These are phyloP conservation scores for Irpex rosettiformis DNA, from an alignment of 1,284 basidiomycete genomes.

Conservation along the genomic window DNA sequence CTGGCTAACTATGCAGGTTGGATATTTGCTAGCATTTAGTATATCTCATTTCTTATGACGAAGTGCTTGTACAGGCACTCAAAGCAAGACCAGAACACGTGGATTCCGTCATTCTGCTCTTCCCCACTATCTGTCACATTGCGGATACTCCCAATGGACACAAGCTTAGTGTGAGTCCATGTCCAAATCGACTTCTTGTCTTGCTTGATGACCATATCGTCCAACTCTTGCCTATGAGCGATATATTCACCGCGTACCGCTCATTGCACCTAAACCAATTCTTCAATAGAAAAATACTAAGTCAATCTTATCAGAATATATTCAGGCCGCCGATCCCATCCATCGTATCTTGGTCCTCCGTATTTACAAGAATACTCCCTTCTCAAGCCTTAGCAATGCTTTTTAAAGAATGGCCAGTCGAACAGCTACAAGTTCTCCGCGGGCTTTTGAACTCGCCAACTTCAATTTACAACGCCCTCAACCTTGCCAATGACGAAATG, in stretches of 20 bases:
- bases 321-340: slow-evolving; percentile 44
- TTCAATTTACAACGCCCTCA: slow-evolving; percentile 44
- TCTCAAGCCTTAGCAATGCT: slow-evolving; percentile 25
- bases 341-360: slow-evolving; percentile 36
- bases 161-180: slow-evolving; percentile 35
- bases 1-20: slow-evolving; percentile 57
- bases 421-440: slow-evolving; percentile 44
- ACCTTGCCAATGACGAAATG: slow-evolving; percentile 66
- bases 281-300: neutral
- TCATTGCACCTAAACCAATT: too few relatives aligned
- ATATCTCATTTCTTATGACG: slow-evolving; percentile 2
- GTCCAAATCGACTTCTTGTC: neutral
- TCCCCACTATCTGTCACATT: slow-evolving; percentile 56
- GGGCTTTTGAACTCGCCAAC: slow-evolving; percentile 44
- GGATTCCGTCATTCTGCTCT: slow-evolving; percentile 46
- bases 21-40: slow-evolving; percentile 9
- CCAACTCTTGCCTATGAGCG: neutral
- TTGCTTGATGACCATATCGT: neutral
- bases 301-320: slow-evolving; percentile 35
- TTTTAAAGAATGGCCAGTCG: slow-evolving; percentile 40
- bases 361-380: slow-evolving; percentile 30
- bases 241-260: neutral
- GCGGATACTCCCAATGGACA: slow-evolving; percentile 52
- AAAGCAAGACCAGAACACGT: slow-evolving; percentile 40
- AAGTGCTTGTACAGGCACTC: slow-evolving; percentile 36